phyloP scores from a whole-genome alignment of 1,139 yeast genomes.

The Hemisphaericaspora xylofermentans region DNA sequence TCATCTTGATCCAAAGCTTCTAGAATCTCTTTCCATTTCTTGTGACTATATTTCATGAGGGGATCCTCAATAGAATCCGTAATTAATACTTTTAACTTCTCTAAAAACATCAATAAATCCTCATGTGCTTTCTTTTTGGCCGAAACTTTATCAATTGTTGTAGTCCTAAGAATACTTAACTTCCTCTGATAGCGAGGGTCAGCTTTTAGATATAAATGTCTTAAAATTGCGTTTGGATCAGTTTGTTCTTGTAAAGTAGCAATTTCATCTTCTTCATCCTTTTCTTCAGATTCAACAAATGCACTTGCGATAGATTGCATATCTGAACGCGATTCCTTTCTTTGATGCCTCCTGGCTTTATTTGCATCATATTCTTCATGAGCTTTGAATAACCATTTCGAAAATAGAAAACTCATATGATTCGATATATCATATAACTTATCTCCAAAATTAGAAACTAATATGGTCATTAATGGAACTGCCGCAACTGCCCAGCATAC shows the following conservation, averaged over 20 bases:
- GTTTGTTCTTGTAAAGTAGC: slow-evolving; percentile 7
- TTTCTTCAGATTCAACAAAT: slow-evolving; percentile 9
- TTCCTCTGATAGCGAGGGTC: neutral
- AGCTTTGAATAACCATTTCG: slow-evolving; percentile 13
- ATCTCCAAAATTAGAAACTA: slow-evolving; percentile 73
- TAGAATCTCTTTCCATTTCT: slow-evolving; percentile 32
- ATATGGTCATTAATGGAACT: slow-evolving; percentile 81
- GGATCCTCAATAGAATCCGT: slow-evolving; percentile 35
- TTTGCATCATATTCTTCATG: slow-evolving; percentile 10
- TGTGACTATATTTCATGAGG: slow-evolving; percentile 29
- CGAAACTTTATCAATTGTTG: neutral
- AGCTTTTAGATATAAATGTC: slow-evolving; percentile 1
- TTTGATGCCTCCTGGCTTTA: slow-evolving; percentile 2
- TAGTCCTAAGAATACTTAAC: neutral
- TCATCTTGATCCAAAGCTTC: slow-evolving; percentile 13
- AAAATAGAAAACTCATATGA: slow-evolving; percentile 17
- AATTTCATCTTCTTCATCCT: slow-evolving; percentile 9
- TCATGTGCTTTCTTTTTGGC: slow-evolving; percentile 15
- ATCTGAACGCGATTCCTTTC: slow-evolving; percentile 12
- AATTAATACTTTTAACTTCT: slow-evolving; percentile 27
- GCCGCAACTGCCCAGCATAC: slow-evolving; percentile 79
- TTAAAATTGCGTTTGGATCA: slow-evolving; percentile 9
- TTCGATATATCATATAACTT: slow-evolving; percentile 42
- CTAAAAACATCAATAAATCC: slow-evolving; percentile 20
- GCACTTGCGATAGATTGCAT: slow-evolving; percentile 1